Evolutionary conservation across 805 yeast genomes (phyloP), one percentile per base, ranked within the genome.

Genomic region (Candida taoyuanica): DNA sequence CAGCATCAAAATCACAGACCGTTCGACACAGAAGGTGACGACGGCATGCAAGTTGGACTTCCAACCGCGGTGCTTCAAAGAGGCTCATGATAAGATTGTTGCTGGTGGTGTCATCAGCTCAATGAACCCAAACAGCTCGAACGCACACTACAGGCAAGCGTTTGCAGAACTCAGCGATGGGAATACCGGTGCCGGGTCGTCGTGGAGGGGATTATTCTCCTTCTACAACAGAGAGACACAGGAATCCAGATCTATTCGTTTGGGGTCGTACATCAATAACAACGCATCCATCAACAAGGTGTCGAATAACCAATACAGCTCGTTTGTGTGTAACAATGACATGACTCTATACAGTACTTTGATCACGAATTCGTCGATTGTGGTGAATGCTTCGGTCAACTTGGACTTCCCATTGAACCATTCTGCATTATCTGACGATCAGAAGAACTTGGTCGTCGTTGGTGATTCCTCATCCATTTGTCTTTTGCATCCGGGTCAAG

Each of bases 261-360:
- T 87, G 37, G 96, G 97, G 0, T 83, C 83, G 24, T 76, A 80
- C 62, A 87, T 89, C 50, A 88, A 87, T 59, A 88, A 88, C 59
- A 76, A 85, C 34, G 94, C 87, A 20, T 62, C 78, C 0, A 52
- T 82, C 19, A 64, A 73, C 52, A 70, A 66, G 39, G 44, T 58
- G 12, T 55, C 73, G 4, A 64, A 67, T 17, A 57, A 64, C 9
- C 67, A 68, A 29, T 80, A 71, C 54, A 65, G 68, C 31, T 73
- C 89, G 1, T 72, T 76, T 43, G 75, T 85, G 17, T 88, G 96
- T 60, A 89, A 88, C 58, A 89, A 89, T 58, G 98, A 89, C 58
- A 73, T 77, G 30, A 67, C 74, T 37, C 63, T 88, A 35, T 86
- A 88, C 53, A 64, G 71, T 36, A 69, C 85, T 39, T 81, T 80